phyloP scores from a whole-genome alignment of 345 rosid species.

The Eucalyptus marginata region DNA sequence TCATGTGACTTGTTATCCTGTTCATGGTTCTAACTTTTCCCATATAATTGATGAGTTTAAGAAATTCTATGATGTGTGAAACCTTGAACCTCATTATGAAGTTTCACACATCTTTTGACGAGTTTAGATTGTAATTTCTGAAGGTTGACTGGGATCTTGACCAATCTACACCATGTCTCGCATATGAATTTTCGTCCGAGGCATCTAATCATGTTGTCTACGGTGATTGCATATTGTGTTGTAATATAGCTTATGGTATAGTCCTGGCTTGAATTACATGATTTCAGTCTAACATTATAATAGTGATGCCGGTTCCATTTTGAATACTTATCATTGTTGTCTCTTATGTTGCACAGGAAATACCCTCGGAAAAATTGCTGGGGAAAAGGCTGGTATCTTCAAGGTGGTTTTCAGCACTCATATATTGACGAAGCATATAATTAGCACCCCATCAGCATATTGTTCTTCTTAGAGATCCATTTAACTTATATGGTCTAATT shows the following conservation, averaged over 20 bases:
- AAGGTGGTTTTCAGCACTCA: slow-evolving; percentile 44
- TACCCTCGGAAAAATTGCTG: slow-evolving; percentile 92
- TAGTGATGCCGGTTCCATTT: neutral
- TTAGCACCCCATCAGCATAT: neutral
- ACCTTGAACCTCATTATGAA: neutral
- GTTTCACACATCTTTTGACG: neutral
- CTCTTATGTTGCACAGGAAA: slow-evolving; percentile 43
- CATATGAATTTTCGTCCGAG: neutral
- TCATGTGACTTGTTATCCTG: neutral
- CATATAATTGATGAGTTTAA: neutral
- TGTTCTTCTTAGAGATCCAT: neutral
- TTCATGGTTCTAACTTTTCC: neutral
- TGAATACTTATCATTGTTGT: neutral
- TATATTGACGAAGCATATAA: neutral
- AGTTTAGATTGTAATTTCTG: neutral
- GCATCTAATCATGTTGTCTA: neutral
- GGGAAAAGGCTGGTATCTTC: slow-evolving; percentile 96
- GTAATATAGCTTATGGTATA: neutral
- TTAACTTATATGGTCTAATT: neutral
- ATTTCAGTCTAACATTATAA: neutral
- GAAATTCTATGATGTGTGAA: neutral
- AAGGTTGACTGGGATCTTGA: neutral
- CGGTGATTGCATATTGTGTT: neutral
- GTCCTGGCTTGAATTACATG: neutral
- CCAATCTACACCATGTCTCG: neutral